A percentile compares a stretch with the other conserved stretches of the same genome.
phyloP scores from a whole-genome alignment of 202 grass and related monocot genomes.

The Hordeum pubiflorum region DNA sequence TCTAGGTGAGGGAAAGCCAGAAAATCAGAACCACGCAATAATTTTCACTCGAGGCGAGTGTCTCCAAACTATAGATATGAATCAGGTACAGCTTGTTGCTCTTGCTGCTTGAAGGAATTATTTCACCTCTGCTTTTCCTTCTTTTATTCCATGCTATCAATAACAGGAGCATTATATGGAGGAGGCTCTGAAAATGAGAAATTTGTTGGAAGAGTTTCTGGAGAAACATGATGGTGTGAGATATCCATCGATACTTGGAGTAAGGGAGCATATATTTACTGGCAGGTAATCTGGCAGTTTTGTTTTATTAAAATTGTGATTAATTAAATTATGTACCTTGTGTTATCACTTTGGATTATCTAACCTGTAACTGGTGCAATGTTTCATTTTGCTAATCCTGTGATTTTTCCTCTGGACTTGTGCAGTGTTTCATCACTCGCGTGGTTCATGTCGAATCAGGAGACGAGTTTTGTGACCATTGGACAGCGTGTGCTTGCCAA shows the following conservation, averaged over 20 bases:
- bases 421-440: conserved; percentile 99
- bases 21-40: conserved; percentile 99
- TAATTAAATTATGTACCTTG: conserved; percentile 3
- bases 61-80: conserved; percentile 99
- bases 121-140: not conserved
- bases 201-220: conserved; percentile 87
- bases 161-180: conserved; percentile 95
- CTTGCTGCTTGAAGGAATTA: conserved; percentile 4
- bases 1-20: conserved; percentile 93
- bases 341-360: not conserved
- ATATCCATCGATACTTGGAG: conserved; percentile 97
- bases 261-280: conserved; percentile 99
- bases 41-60: conserved; percentile 98
- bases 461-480: conserved; percentile 99
- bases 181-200: conserved; percentile 99
- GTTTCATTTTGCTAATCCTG: not conserved
- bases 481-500: conserved; percentile 97
- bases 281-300: conserved; percentile 58
- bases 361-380: not conserved
- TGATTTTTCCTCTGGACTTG: not conserved
- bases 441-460: conserved; percentile 99
- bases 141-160: conserved; percentile 15
- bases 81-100: conserved; percentile 58
- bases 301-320: conserved; percentile 1
- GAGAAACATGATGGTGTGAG: conserved; percentile 91